Evolutionary conservation across 2,329 filamentous ascomycete species (phyloP), one percentile per base, ranked within the genome.

Genomic region (Rhexocercosporidium sp.): DNA sequence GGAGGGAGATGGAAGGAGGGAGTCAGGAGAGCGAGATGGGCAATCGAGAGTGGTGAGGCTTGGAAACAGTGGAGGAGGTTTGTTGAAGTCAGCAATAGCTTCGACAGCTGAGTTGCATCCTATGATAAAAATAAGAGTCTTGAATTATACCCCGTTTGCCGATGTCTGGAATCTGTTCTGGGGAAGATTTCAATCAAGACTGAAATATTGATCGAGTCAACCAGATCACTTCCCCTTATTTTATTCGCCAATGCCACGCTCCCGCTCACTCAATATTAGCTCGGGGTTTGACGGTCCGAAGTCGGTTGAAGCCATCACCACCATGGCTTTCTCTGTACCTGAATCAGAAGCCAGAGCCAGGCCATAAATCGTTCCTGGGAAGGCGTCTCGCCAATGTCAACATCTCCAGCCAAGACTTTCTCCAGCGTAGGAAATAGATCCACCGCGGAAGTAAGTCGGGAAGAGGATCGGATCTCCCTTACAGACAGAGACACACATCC

Each of bases 1-100:
- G 92, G 92, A 16, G 88, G 92, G 66, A 86, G 95, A 75, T 99
- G 96, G 96, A 99, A 97, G 82, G 95, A 97, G 77, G 96, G 95
- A 62, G 88, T 97, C 16, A 85, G 95, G 74, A 86, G 93, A 77
- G 96, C 96, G 18, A 88, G 91, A 74, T 96, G 93, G 92, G 93
- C 93, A 12, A 86, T 99, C 57, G 87, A 90, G 79, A 97, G 93
- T 78, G 94, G 95, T 56, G 89, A 90, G 77, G 93, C 95, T n/a
- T 89, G 92, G 84, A 90, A 84, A 77, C 90, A 94, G 80, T 95
- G 96, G 89, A 84, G 89, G 66, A 84, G 84, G 25, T 98, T 97
- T 81, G 94, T 97, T 44, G 87, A 95, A 67, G 88, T 92, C 39
- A 97, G 72, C 54, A 77, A 78, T 57, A 71, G 69, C 65, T 67